phyloP scores from a whole-genome alignment of 2,329 filamentous ascomycete species.

The Aspergillus melleus region DNA sequence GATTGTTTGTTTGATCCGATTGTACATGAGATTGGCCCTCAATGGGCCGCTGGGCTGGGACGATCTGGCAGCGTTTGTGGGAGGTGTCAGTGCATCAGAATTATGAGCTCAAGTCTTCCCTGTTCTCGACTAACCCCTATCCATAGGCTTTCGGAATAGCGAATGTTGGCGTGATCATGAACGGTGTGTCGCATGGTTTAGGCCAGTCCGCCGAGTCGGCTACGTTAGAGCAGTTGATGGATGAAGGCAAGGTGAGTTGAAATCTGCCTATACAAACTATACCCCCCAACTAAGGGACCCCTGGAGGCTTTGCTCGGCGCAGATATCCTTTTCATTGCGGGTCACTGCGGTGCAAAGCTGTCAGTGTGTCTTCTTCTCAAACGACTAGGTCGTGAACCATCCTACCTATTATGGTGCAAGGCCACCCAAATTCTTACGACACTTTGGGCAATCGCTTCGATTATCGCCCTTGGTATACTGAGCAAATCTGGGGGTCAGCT shows the following conservation, averaged over 20 bases:
- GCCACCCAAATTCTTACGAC: constrained; percentile 12
- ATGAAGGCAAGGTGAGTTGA: neutral
- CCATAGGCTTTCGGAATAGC: constrained; percentile 21
- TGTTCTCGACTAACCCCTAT: neutral
- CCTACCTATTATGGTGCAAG: constrained; percentile 19
- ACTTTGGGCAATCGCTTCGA: constrained; percentile 22
- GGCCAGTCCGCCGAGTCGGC: constrained; percentile 11
- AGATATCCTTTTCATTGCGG: constrained; percentile 28
- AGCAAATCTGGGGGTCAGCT: neutral
- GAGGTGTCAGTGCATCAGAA: constrained; percentile 11
- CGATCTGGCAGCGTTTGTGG: constrained; percentile 20
- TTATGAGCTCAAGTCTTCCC: too few relatives aligned
- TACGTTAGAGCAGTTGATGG: too few relatives aligned
- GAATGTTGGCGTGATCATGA: constrained; percentile 23
- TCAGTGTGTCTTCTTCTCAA: constrained; percentile 30
- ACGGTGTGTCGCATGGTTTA: constrained; percentile 24
- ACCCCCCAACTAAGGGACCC: too few relatives aligned
- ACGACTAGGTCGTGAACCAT: constrained; percentile 22
- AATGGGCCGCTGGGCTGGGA: constrained; percentile 26
- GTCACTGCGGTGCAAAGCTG: constrained; percentile 27
- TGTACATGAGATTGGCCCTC: constrained; percentile 25
- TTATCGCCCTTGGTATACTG: constrained; percentile 14
- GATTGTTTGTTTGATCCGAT: constrained; percentile 16
- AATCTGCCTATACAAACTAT: neutral
- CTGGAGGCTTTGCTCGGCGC: constrained; percentile 10